Conservation (phyloP, 306 rosid species). For the Vigna trinervia region DNA sequence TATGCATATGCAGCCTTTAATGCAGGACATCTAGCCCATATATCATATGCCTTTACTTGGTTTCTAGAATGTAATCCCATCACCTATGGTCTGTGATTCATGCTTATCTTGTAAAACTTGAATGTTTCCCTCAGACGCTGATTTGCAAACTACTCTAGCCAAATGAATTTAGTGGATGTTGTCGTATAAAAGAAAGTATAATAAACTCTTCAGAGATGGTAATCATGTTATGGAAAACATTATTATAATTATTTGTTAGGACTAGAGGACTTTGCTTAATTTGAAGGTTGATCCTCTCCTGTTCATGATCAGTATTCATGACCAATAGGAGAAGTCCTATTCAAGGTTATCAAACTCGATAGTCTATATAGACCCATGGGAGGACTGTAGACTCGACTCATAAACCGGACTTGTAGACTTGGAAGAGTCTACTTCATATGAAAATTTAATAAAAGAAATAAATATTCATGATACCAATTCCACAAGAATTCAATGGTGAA, state of each 20-base stretch:
- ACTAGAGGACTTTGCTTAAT: not conserved
- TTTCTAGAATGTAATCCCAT: not conserved
- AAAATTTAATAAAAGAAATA: too few relatives aligned
- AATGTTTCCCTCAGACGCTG: not conserved
- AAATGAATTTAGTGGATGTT: conserved; percentile 7
- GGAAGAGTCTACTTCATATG: too few relatives aligned
- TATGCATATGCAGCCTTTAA: conserved; percentile 7
- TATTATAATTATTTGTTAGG: conserved; percentile 1
- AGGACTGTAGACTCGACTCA: too few relatives aligned
- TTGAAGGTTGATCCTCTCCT: too few relatives aligned
- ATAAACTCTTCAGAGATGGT: not conserved
- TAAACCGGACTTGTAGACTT: too few relatives aligned
- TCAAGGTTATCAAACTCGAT: too few relatives aligned
- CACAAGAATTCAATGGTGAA: too few relatives aligned
- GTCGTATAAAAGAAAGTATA: not conserved
- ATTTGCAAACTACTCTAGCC: conserved; percentile 1
- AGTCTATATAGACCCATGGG: too few relatives aligned
- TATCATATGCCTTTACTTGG: conserved; percentile 8
- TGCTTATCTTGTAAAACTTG: not conserved
- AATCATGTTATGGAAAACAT: conserved; percentile 13
- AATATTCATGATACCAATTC: too few relatives aligned
- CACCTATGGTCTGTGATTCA: not conserved
- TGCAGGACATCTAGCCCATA: conserved; percentile 1
- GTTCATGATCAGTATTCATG: too few relatives aligned
- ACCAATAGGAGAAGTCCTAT: too few relatives aligned